Base-by-base conservation (phyloP, 1,284 basidiomycete species). In the Exobasidium rhododendri region DNA sequence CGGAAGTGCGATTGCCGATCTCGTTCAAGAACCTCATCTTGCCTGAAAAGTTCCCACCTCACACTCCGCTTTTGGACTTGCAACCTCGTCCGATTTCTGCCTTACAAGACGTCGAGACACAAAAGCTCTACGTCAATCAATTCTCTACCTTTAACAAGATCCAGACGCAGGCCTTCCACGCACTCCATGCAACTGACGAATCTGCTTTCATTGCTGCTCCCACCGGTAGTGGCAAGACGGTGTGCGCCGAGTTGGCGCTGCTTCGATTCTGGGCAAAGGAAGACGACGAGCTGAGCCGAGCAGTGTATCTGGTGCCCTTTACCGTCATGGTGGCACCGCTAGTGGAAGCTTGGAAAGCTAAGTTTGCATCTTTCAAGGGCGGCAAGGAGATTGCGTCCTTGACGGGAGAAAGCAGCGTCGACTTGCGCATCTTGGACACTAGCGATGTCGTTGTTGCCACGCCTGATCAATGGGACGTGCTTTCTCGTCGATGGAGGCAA, bases 151-250 rank as follows among this genome's bases (percentile, higher is more conserved):
- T 97, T 85, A 98, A 98, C 86, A 97, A 97, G 83, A 96, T 97
- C 69, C 96, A 98, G 80, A 98, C 93, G 0, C 96, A 98, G 82
- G 92, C 96, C 40, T 98, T 97, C 88, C 94, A 97, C 72, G 92
- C 94, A 0, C 83, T 98, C 0, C 98, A 94, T 81, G 94, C 91
- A 0, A 89, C 92, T 0, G 93, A 97, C 78, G 94, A 97, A 77
- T 96, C 93, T 73, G 89, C 94, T 45, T 92, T 98, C 76, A 88
- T 98, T 61, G 94, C 93, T 26, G 94, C 94, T 0, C 94, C 96
- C 0, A 93, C 93, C 0, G 94, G 96, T 10, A 92, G 90, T 62
- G 94, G 96, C 31, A 98, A 98, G 85, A 97, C 93, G 0, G 89
- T 97, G 47, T 97, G 92, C 72, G 94, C 93, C 0, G 96, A 99